Percentiles rank a stretch among this genome's conserved stretches.
phyloP scores from a whole-genome alignment of 176 grass and related monocot species.

The Miscanthus lutarioriparius region DNA sequence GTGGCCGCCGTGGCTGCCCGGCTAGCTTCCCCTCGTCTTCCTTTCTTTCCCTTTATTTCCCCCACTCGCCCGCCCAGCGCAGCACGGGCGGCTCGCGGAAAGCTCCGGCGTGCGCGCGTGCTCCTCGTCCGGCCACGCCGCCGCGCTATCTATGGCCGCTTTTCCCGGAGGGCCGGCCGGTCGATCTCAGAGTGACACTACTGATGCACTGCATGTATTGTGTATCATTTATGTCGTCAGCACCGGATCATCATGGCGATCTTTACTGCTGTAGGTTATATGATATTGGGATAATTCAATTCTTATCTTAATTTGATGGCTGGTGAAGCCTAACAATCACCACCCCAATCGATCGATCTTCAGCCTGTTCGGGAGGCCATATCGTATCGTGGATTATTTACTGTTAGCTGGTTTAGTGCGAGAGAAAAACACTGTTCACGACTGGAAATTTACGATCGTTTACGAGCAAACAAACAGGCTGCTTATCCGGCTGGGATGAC shows the following conservation, averaged over 20 bases:
- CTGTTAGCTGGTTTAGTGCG: too few relatives aligned
- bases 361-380: too few relatives aligned
- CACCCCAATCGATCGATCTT: not conserved
- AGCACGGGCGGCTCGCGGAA: not conserved
- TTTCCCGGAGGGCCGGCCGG: not conserved
- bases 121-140: not conserved
- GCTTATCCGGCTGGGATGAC: not conserved
- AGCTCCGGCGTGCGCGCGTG: conserved; percentile 8
- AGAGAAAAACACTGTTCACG: too few relatives aligned
- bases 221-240: not conserved
- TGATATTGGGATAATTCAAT: too few relatives aligned
- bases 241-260: not conserved
- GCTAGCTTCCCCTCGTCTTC: not conserved
- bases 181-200: not conserved
- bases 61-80: too few relatives aligned
- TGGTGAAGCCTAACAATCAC: not conserved
- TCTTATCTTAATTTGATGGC: not conserved
- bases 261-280: not conserved
- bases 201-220: not conserved
- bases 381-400: too few relatives aligned
- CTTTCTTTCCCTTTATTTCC: not conserved
- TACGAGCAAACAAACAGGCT: too few relatives aligned
- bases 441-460: too few relatives aligned
- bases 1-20: not conserved
- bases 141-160: not conserved